phyloP scores from a whole-genome alignment of 371 early-diverging fungal genomes.

The Syncephalis fuscata region DNA sequence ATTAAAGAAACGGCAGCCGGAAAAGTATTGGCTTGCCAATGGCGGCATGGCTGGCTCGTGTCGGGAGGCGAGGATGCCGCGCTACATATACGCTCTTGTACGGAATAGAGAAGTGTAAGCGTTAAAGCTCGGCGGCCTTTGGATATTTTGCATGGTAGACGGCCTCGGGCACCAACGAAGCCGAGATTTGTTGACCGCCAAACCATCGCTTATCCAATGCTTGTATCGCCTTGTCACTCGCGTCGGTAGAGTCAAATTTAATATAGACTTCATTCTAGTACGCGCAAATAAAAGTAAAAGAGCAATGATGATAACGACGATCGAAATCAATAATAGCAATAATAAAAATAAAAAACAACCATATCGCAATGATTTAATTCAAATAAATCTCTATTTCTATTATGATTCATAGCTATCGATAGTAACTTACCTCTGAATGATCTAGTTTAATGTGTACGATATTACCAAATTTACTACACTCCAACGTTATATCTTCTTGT shows the following conservation, averaged over 20 bases:
- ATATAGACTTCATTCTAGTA: slow-evolving; percentile 66
- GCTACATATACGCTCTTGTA: slow-evolving; percentile 26
- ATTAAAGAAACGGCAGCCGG: slow-evolving; percentile 20
- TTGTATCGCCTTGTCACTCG: slow-evolving; percentile 47
- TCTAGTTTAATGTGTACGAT: slow-evolving; percentile 65
- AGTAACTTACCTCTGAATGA: slow-evolving; percentile 21
- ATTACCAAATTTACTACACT: slow-evolving; percentile 65
- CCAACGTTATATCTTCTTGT: slow-evolving; percentile 68
- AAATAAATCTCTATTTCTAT: no score
- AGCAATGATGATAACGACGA: neutral
- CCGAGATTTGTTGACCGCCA: slow-evolving; percentile 59
- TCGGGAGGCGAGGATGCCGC: slow-evolving; percentile 76
- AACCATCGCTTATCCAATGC: slow-evolving; percentile 64
- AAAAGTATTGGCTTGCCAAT: slow-evolving; percentile 67
- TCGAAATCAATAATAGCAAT: no score
- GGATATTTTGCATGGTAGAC: slow-evolving; percentile 49
- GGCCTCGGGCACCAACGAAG: slow-evolving; percentile 49
- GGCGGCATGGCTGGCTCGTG: slow-evolving; percentile 51
- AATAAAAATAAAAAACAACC: no score
- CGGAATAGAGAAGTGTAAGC: no score
- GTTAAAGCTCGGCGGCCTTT: slow-evolving; percentile 19
- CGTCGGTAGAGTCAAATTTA: slow-evolving; percentile 48
- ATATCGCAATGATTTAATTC: no score
- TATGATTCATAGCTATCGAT: no score
- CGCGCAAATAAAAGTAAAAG: neutral